Base-by-base conservation (phyloP, 139 green algal genomes). In the Chlorella sp. region DNA sequence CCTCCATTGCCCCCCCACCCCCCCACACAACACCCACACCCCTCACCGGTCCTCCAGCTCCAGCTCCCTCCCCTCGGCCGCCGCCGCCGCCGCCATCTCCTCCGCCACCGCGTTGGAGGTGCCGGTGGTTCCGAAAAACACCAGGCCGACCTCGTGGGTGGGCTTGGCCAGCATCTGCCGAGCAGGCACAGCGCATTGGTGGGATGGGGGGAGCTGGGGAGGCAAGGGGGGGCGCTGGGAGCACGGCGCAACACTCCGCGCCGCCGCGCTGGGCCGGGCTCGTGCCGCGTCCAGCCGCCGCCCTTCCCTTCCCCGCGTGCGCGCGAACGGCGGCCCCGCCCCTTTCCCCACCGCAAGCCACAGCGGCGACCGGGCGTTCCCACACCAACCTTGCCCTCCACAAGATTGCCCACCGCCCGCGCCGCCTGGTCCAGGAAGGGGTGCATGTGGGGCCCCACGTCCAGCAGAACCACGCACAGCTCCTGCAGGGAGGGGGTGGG, bases 401-500 rank as follows among this genome's bases (percentile, higher is more conserved):
- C 8, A 53, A 73, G 76, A 0, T 70, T 74, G 9, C 15, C 64
- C 6, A 80, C 41, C 1, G 76, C 77, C 3, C 71, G 76, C 6
- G 38, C 48, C 9, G 69, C 78, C 27, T 46, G 41, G 19, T 76
- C 48, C 43, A 82, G 31, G 23, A 77, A 62, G 25, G 66, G 43
- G 77, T 72, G 58, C 81, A 87, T 87, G 23, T 25, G 23, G 1
- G 71, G 56, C 7, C 81, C 78, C 14, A 87, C 77, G 56, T 87
- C 81, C 55, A 87, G 50, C 53, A 83, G 21, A 21, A 87, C 29
- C 6, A 81, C 63, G 5, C 43, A 46, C 3, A 77, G 21, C 33
- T 87, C 77, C 77, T 87, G 81, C 38, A 74, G 53, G 9, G 40
- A 17, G 5, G 17, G 23, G 25, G 23, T 23, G n/a, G 8, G 55